Base-by-base conservation (phyloP, 2,329 filamentous ascomycete species). In the Nigrospora oryzae region DNA sequence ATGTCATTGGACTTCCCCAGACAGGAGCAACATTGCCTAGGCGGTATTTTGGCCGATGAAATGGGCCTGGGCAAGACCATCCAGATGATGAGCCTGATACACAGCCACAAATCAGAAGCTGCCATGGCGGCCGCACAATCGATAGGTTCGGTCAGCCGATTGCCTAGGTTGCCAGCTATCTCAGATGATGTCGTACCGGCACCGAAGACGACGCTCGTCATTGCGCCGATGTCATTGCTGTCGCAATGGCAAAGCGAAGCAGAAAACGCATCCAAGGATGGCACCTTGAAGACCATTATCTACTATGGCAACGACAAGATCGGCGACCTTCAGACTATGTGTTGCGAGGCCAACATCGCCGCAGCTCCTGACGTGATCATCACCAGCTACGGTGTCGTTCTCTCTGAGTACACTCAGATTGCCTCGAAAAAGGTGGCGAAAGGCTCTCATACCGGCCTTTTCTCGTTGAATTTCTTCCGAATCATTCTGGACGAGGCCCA, bases 1-100 rank as follows among this genome's bases (percentile, higher is more conserved):
- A 69, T 98, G 43, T 94, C 89, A 2, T 70, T 97, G 0, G 82
- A 95, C 6, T 98, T 98, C 53, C 93, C 93, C 1, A 79, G 82
- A 3, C 93, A 98, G 60, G 89, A 97, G 56, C 93, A 97, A 59
- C 88, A 94, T 60, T 98, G 93, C 53, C 71, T 95, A 0, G 93
- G 93, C 38, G 93, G 93, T 6, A 87, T 98, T 46, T 70, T 98
- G 36, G 93, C 93, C 10, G 93, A 98, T 57, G 86, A 97, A 65
- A 98, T 98, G 93, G 93, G 93, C 39, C 72, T 98, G 2, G 93
- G 93, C 32, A 98, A 98, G 69, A 98, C 93, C 0, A 97, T 98
- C 43, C 91, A 98, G 60, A 97, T 98, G 89, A 79, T 98, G 49
- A 93, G 89, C 64, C 70, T 98, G 41, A 78, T 98, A 5, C 93